phyloP scores from a whole-genome alignment of 345 rosid genomes.

The Microthlaspi erraticum region DNA sequence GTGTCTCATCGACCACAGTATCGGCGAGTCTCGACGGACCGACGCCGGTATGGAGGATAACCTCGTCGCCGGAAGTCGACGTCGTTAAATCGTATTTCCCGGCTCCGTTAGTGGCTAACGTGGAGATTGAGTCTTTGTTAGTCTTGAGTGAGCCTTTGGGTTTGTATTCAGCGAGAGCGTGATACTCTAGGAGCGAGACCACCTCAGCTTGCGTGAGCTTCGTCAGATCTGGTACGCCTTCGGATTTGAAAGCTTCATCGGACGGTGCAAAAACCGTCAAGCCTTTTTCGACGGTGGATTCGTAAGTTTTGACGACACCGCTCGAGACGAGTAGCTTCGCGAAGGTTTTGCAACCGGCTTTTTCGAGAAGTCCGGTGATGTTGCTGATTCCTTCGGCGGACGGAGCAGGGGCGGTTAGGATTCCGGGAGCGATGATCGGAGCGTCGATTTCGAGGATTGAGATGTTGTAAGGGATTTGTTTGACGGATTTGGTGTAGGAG shows the following conservation, averaged over 20 bases:
- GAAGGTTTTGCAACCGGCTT: conserved; percentile 86
- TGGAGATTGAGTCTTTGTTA: conserved; percentile 57
- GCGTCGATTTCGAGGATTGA: conserved; percentile 71
- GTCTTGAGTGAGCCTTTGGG: conserved; percentile 77
- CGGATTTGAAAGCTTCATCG: conserved; percentile 87
- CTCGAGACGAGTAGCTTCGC: conserved; percentile 61
- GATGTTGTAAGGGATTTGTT: conserved; percentile 80
- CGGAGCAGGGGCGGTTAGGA: conserved; percentile 68
- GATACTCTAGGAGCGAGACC: conserved; percentile 80
- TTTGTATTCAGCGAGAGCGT: conserved; percentile 64
- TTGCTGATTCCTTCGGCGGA: conserved; percentile 57
- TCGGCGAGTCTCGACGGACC: conserved; percentile 75
- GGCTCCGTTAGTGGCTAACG: conserved; percentile 75
- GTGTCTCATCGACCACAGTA: conserved; percentile 70
- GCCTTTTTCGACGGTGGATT: conserved; percentile 68
- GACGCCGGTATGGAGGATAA: conserved; percentile 75
- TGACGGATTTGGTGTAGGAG: conserved; percentile 67
- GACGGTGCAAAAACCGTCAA: conserved; percentile 84
- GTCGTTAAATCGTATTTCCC: conserved; percentile 73
- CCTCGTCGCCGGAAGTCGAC: conserved; percentile 68
- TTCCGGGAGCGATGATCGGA: conserved; percentile 72
- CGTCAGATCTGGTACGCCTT: conserved; percentile 72
- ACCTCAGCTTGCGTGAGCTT: conserved; percentile 76
- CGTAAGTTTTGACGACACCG: conserved; percentile 77
- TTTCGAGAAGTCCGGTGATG: conserved; percentile 77